Base-by-base conservation (phyloP, 306 rosid species). In the Cucurbita moschata region DNA sequence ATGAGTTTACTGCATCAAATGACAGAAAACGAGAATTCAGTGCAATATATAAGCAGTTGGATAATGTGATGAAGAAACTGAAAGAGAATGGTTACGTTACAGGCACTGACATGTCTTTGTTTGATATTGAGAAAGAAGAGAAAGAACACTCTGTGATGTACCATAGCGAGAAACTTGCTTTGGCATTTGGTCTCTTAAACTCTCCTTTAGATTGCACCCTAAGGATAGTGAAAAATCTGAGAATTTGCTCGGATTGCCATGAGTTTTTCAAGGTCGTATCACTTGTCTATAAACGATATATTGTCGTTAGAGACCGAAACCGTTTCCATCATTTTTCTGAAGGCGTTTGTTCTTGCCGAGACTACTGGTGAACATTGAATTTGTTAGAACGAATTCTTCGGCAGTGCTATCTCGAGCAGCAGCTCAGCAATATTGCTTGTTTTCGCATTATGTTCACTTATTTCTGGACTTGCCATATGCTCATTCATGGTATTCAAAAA, bases 191-290 rank as follows among this genome's bases (percentile, higher is more conserved):
- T 23, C 61, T 72, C 51, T 39, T 72, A 42, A 72, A 72, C 65
- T 40, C 76, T 55, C 76, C 76, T 72, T 55, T 40, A 18, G 49
- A 55, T 72, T 72, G n/a, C 18, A 55, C 50, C n/a, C 53, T 72
- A 39, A 52, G 76, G 37, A 72, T 72, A 39, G 76, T 59, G 57
- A 74, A 74, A 74, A 74, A 74, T 46, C 69, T 57, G 57, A 54
- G 69, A 47, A 74, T 59, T 43, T 74, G 77, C 64, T 50, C 43
- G 69, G 77, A 74, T 46, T 74, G 77, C 69, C 77, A 74, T 1
- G 54, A 49, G 57, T 44, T 74, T 58, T 74, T 74, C 77, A 74
- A 74, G 70, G 21, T 57, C 30, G 57, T 30, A 21, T 74, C 77
- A 14, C 37, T 74, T 15, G 77, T 59, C 62, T 74, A 74, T 74